Conservation (phyloP, 208 protist species). For the Leishmania gerbilli region DNA sequence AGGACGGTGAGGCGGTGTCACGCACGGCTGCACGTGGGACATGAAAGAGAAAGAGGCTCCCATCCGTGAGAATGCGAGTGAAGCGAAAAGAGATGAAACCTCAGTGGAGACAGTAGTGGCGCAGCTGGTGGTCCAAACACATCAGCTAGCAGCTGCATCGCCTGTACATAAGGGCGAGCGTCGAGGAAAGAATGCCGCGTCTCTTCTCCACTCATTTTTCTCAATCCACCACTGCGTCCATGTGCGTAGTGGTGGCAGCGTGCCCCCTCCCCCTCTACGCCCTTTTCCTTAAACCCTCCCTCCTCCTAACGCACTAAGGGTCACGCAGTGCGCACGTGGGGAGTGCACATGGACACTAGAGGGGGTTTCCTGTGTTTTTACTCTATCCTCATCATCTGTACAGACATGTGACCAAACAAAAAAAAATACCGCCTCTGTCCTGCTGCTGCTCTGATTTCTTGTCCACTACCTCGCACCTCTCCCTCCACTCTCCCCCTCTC, state of each 20-base stretch:
- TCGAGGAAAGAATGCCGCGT: not conserved
- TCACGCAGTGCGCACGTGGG: not conserved
- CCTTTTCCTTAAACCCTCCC: not conserved
- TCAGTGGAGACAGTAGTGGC: not conserved
- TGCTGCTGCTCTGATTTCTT: not conserved
- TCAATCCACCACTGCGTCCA: not conserved
- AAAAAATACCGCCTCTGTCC: not conserved
- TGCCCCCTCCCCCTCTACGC: not conserved
- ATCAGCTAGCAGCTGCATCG: not conserved
- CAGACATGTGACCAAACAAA: not conserved
- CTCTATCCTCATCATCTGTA: not conserved
- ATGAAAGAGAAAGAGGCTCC: not conserved
- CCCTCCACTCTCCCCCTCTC: not conserved
- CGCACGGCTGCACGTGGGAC: not conserved
- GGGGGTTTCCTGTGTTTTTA: not conserved
- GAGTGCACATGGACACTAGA: not conserved
- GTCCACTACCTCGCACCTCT: not conserved
- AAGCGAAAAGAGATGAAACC: not conserved
- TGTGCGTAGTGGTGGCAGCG: not conserved
- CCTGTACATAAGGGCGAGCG: not conserved
- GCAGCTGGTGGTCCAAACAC: not conserved
- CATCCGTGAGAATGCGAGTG: not conserved
- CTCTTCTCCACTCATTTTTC: not conserved
- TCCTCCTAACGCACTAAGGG: not conserved
- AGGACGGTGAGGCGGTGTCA: not conserved